Conservation (phyloP, 139 green algal genomes). For the Chlamydomonas applanata region DNA sequence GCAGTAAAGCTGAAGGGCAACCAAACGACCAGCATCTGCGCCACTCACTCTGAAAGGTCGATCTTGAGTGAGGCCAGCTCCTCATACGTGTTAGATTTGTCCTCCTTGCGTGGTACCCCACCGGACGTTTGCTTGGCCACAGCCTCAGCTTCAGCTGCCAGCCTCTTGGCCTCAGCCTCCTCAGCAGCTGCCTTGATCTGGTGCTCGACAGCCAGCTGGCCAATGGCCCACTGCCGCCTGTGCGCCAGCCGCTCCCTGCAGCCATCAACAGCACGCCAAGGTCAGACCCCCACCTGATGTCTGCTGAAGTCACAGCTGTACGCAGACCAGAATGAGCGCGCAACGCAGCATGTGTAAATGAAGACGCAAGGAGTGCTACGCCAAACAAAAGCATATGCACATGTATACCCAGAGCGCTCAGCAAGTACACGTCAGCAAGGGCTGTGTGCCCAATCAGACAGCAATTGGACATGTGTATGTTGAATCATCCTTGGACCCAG, state of each 20-base stretch:
- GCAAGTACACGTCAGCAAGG: no score
- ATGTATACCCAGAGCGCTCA: no score
- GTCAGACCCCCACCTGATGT: not conserved
- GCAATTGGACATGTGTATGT: no score
- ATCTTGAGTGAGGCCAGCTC: constrained; percentile 26
- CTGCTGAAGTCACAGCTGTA: no score
- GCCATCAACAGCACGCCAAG: not conserved
- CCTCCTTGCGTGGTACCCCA: not conserved
- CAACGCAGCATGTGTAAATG: no score
- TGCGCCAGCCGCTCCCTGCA: constrained; percentile 14
- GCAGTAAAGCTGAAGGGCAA: no score
- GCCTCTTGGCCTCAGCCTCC: constrained; percentile 6
- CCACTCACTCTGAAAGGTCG: constrained; percentile 27
- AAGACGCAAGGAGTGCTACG: no score
- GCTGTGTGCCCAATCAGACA: no score
- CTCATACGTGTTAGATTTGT: constrained; percentile 21
- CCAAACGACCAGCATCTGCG: no score
- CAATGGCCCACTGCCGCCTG: constrained; percentile 6
- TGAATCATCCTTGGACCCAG: no score
- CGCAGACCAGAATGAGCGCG: no score
- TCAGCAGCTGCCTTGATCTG: not conserved
- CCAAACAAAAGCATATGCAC: no score
- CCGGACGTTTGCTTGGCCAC: not conserved
- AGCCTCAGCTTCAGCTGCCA: constrained; percentile 16
- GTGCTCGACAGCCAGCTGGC: constrained; percentile 5